phyloP scores from a whole-genome alignment of 345 rosid genomes.

The Linum usitatissimum region DNA sequence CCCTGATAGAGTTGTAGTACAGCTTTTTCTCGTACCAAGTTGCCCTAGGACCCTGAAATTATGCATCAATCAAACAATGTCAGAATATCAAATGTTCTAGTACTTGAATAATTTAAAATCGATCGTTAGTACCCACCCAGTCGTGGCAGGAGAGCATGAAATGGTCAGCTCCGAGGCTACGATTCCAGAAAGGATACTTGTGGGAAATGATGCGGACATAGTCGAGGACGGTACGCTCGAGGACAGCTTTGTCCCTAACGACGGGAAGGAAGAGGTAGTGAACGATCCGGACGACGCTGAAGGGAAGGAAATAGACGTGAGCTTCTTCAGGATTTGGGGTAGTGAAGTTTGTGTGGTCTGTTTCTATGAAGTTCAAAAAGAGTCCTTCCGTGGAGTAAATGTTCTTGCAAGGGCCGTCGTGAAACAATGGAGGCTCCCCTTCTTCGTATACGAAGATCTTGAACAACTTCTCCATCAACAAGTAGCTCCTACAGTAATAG shows the following conservation, averaged over 20 bases:
- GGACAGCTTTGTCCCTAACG: constrained; percentile 16
- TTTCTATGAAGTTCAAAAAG: constrained; percentile 43
- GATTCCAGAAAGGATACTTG: constrained; percentile 17
- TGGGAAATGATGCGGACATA: constrained; percentile 12
- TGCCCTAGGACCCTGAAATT: constrained; percentile 16
- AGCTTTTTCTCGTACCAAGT: constrained; percentile 21
- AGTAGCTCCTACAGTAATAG: constrained; percentile 34
- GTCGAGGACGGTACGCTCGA: constrained; percentile 13
- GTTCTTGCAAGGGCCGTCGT: constrained; percentile 48
- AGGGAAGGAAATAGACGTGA: constrained; percentile 16
- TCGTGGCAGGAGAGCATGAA: constrained; percentile 27
- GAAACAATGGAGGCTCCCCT: constrained; percentile 62
- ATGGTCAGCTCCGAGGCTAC: constrained; percentile 21
- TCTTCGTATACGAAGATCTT: constrained; percentile 53
- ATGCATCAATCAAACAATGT: not conserved
- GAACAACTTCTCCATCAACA: constrained; percentile 49
- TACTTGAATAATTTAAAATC: too few relatives aligned
- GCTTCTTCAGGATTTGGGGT: constrained; percentile 16
- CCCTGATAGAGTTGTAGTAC: constrained; percentile 34
- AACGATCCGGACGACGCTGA: constrained; percentile 20
- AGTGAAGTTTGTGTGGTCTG: constrained; percentile 12
- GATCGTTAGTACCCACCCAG: not conserved
- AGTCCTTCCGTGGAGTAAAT: constrained; percentile 58
- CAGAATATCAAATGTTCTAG: too few relatives aligned
- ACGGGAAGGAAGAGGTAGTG: constrained; percentile 11